Conservation (phyloP, 1,139 yeast species). For the Casaregolazyma lundiana region DNA sequence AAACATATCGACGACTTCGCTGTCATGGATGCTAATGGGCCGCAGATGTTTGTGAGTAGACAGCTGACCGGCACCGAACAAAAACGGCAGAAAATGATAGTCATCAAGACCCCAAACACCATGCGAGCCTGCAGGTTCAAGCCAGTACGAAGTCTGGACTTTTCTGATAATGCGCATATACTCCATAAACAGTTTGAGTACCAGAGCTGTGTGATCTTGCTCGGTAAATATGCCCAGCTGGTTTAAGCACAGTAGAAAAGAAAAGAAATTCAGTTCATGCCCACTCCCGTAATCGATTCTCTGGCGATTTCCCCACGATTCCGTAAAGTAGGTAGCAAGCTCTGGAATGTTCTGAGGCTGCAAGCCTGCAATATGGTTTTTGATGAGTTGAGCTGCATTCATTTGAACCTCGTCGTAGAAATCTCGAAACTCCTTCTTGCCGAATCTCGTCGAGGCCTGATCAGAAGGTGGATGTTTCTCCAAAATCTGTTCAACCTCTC, state of each 20-base stretch:
- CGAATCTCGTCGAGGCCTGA: slow-evolving; percentile 73
- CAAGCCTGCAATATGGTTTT: slow-evolving; percentile 14
- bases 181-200: slow-evolving; percentile 57
- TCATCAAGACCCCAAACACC: slow-evolving; percentile 98
- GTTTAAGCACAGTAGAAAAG: slow-evolving; percentile 57
- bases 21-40: slow-evolving; percentile 79
- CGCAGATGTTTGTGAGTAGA: slow-evolving; percentile 72
- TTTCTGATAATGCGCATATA: slow-evolving; percentile 46
- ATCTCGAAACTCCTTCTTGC: slow-evolving; percentile 81
- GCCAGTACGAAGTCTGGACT: slow-evolving; percentile 59
- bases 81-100: slow-evolving; percentile 84
- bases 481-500: slow-evolving; percentile 43
- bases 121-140: slow-evolving; percentile 93
- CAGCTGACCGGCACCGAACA: slow-evolving; percentile 85
- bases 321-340: slow-evolving; percentile 50
- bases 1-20: slow-evolving; percentile 76
- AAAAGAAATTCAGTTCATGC: slow-evolving; percentile 83
- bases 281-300: slow-evolving; percentile 97
- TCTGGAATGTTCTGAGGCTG: slow-evolving; percentile 34
- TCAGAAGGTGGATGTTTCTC: slow-evolving; percentile 67
- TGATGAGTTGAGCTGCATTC: slow-evolving; percentile 31
- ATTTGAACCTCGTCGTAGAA: slow-evolving; percentile 65
- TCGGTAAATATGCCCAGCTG: slow-evolving; percentile 40
- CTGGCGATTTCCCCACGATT: slow-evolving; percentile 79
- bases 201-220: slow-evolving; percentile 44